Conservation (phyloP, 208 protist genomes). For the Wallacemonas sp. region DNA sequence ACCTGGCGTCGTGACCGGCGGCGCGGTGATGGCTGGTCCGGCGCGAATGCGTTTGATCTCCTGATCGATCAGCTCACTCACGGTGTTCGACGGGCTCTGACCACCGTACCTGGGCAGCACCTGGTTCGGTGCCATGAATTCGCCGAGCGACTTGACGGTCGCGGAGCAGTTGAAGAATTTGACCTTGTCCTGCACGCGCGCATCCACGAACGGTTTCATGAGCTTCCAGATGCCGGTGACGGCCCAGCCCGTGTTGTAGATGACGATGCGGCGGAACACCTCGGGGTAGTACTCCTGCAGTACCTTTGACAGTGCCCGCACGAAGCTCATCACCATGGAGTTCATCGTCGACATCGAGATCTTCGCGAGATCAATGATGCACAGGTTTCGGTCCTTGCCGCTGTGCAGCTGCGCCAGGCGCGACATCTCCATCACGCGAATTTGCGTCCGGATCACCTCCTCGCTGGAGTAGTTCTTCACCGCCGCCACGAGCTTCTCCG, state of each 20-base stretch:
- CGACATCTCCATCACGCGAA: slow-evolving; percentile 62
- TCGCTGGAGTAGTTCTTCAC: slow-evolving; percentile 43
- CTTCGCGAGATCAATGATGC: slow-evolving; percentile 73
- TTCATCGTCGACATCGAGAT: slow-evolving; percentile 69
- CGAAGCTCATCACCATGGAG: slow-evolving; percentile 42
- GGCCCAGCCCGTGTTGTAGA: slow-evolving; percentile 83
- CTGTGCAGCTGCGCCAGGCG: slow-evolving; percentile 40
- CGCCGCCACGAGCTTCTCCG: slow-evolving; percentile 33
- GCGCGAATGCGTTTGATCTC: slow-evolving; percentile 34
- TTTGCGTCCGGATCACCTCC: slow-evolving; percentile 51
- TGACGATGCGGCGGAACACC: slow-evolving; percentile 66
- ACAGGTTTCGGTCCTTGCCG: slow-evolving; percentile 63
- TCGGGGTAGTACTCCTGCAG: slow-evolving; percentile 86
- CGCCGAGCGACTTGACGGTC: slow-evolving; percentile 33
- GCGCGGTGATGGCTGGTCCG: neutral
- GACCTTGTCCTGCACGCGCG: slow-evolving; percentile 80
- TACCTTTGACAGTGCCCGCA: slow-evolving; percentile 48
- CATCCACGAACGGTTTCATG: slow-evolving; percentile 64
- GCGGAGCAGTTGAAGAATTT: slow-evolving; percentile 59
- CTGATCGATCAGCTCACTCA: slow-evolving; percentile 30
- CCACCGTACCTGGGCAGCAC: slow-evolving; percentile 59
- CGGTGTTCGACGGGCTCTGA: slow-evolving; percentile 28
- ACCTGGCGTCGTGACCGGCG: neutral
- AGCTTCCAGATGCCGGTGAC: slow-evolving; percentile 81
- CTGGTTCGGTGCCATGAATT: slow-evolving; percentile 51